A percentile compares a stretch with the other conserved stretches of the same genome.
phyloP scores from a whole-genome alignment of 75 land plant species.

The Pseudotsuga menziesii region DNA sequence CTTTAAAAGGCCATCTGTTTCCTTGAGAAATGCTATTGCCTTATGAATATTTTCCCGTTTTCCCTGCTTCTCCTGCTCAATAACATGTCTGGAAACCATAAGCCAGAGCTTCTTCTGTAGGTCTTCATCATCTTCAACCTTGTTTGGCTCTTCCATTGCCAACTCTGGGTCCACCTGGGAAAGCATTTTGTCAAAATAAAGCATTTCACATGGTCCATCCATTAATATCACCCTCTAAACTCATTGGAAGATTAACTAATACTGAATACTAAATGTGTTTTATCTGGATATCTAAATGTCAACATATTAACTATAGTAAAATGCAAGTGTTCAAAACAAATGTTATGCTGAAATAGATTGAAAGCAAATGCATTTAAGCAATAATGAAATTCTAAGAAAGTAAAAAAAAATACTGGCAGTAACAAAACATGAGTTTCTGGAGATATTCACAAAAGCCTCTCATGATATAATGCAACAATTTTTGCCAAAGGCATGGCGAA shows the following conservation, averaged over 20 bases:
- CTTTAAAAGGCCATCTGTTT: conserved; percentile 94
- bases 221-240: not conserved
- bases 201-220: not conserved
- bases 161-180: conserved; percentile 88
- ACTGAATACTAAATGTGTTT: not conserved
- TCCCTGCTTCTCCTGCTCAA: conserved; percentile 80
- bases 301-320: too few relatives aligned
- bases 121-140: conserved; percentile 96
- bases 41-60: conserved; percentile 93
- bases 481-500: not conserved
- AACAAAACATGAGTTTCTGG: not conserved
- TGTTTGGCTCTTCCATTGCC: conserved; percentile 95
- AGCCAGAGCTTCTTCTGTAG: conserved; percentile 96
- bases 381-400: not conserved
- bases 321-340: too few relatives aligned
- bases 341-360: too few relatives aligned
- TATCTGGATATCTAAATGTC: too few relatives aligned
- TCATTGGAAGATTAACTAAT: not conserved
- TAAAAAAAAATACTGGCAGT: not conserved
- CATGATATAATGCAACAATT: not conserved
- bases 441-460: not conserved
- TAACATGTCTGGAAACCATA: conserved; percentile 93
- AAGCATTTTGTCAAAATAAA: not conserved
- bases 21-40: conserved; percentile 93
- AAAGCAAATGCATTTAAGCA: not conserved